phyloP scores from a whole-genome alignment of 345 rosid genomes.

The Populus ilicifolia region DNA sequence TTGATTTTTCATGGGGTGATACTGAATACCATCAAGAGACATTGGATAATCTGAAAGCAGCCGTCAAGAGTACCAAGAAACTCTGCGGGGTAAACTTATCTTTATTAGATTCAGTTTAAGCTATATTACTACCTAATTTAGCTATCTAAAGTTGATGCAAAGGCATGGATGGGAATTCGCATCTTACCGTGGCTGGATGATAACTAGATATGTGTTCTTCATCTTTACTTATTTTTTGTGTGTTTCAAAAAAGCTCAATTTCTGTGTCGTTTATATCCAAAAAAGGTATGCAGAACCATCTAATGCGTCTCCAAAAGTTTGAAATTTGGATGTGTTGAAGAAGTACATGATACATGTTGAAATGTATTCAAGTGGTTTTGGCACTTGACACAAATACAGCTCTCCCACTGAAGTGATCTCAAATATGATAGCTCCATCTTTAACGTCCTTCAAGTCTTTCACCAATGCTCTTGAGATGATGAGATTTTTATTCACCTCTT shows the following conservation, averaged over 20 bases:
- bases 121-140: background rate
- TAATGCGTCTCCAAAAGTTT: background rate
- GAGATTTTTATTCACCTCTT: background rate
- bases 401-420: background rate
- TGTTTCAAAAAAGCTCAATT: background rate
- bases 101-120: background rate
- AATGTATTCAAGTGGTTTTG: background rate
- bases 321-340: background rate
- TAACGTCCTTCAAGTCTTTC: background rate
- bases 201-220: background rate
- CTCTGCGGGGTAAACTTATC: slow-evolving; percentile 71
- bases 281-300: background rate
- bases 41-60: slow-evolving; percentile 66
- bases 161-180: background rate
- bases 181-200: background rate
- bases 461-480: background rate
- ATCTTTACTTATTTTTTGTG: background rate
- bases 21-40: slow-evolving; percentile 81
- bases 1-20: slow-evolving; percentile 88
- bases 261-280: background rate
- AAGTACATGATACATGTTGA: background rate
- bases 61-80: slow-evolving; percentile 75
- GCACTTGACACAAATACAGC: background rate
- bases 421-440: background rate
- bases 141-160: background rate